Evolutionary conservation across 176 grass and related monocot genomes (phyloP), one percentile per base, ranked within the genome.

Genomic region (Canna indica): DNA sequence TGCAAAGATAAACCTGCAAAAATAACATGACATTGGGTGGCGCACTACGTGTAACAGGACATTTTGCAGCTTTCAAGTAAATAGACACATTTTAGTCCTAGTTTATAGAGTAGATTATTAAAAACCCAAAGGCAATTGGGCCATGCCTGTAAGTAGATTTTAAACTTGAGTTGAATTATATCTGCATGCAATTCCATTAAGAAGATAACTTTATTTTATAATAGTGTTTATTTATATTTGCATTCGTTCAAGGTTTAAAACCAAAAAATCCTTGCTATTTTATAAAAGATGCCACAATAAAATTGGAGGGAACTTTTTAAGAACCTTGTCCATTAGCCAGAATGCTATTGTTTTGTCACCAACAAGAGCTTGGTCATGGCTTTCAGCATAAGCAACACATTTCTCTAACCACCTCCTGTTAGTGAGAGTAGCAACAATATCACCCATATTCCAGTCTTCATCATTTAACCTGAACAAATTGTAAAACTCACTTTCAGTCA

Each of bases 301-400:
- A 16, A 61, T 32, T 25, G 63, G 35, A 38, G 34, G 34, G 11
- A 39, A n/a, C 18, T 66, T 31, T 32, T 20, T 70, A 22, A 30
- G 28, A 47, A 70, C 68, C 68, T 70, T 70, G 68, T 70, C 68
- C 68, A 68, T 99, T 69, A 99, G 77, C 94, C 94, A 99, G 71
- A 99, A 99, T 64, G 94, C 94, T 67, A 93, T 87, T 20, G 94
- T 93, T 81, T 99, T 99, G 76, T 99, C 94, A 70, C 94, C 94
- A 64, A 99, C 94, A 72, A 99, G 70, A 47, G 94, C 94, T 88
- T 99, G 94, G 63, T 99, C 94, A 71, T 99, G 94, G 52, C 94
- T 99, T 87, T 99, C 94, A 73, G 90, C 90, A 77, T 99, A 99
- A 79, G 84, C 72, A 47, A 99, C 84, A 46, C 94, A 99, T 80